These are phyloP conservation scores for Phytophthora multivora DNA, from an alignment of 352 stramenopile genomes.

Conservation along the genomic window DNA sequence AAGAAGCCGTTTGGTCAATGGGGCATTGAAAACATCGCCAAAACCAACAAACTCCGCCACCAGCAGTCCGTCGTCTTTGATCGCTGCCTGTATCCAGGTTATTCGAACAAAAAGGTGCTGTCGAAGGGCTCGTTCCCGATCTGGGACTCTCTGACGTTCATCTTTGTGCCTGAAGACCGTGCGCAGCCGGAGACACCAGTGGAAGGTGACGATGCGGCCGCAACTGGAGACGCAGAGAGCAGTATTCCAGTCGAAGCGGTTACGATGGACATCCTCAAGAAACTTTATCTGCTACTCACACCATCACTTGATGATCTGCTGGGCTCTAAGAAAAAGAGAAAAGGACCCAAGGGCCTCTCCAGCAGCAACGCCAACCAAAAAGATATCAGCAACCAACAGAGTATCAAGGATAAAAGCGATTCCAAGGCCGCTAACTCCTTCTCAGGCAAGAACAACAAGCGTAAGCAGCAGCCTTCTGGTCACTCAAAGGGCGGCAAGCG, in stretches of 20 bases:
- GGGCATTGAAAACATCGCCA: slow-evolving; percentile 78
- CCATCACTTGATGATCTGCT: slow-evolving; percentile 63
- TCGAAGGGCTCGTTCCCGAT: slow-evolving; percentile 96
- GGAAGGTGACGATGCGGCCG: slow-evolving; percentile 5
- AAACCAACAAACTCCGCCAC: slow-evolving; percentile 49
- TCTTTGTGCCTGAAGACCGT: slow-evolving; percentile 76
- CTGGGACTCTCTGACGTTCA: slow-evolving; percentile 95
- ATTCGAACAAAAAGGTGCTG: slow-evolving; percentile 96
- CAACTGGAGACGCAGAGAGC: slow-evolving; percentile 5
- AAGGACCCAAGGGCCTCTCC: slow-evolving; percentile 17
- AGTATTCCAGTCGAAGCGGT: slow-evolving; percentile 39
- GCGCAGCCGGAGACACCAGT: slow-evolving; percentile 11
- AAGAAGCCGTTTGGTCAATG: slow-evolving; percentile 91
- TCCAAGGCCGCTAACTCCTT: not conserved
- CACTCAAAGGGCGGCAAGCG: slow-evolving; percentile 20
- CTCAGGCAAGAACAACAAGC: slow-evolving; percentile 24
- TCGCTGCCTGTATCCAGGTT: slow-evolving; percentile 90
- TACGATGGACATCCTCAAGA: slow-evolving; percentile 65
- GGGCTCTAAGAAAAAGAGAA: slow-evolving; percentile 54
- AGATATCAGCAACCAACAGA: not conserved
- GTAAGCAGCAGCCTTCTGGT: slow-evolving; percentile 23
- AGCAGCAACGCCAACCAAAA: slow-evolving; percentile 7
- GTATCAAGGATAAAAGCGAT: slow-evolving; percentile 1
- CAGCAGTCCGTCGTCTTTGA: slow-evolving; percentile 93
- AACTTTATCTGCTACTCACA: slow-evolving; percentile 69